Evolutionary conservation across 352 stramenopile genomes (phyloP), one percentile per base, ranked within the genome.

Genomic region (Globisporangium emineosum): DNA sequence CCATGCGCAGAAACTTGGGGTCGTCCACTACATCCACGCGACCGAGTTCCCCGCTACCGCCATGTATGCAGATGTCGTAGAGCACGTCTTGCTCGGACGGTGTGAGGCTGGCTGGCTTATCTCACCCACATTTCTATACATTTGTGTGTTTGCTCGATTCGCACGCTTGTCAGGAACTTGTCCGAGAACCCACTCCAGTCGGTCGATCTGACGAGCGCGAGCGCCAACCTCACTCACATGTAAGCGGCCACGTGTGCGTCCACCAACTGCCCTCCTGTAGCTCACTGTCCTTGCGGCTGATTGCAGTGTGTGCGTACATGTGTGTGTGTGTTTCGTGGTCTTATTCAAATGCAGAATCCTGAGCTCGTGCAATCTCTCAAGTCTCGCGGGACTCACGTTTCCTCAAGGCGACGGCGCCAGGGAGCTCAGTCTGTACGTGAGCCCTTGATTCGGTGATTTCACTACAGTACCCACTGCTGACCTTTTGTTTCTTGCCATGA

Each of bases 141-240:
- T 42, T 0, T 57, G 19, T 12, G 1, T 27, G 17, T 15, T 47
- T 47, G 15, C 15, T 47, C 21, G 40, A 47, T n/a, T n/a, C n/a
- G n/a, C n/a, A n/a, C n/a, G n/a, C n/a, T n/a, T n/a, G n/a, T n/a
- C n/a, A 69, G 64, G 21, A 66, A 69, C 21, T 19, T 66, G 40
- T 45, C 64, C 12, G 35, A 32, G 7, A 69, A 69, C 40, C 47
- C 49, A 4, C 50, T 69, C 23, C n/a, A 52, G 50, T 45, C 60
- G 10, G 50, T 50, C 13, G 35, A 57, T 29, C 50, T 65, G 19
- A 40, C 60, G 17, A 59, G 25, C 23, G 49, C 60, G 30, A 27
- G 19, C 49, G 9, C 49, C 2, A 50, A 6, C 19, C 49, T 59
- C 25, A 65, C 49, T 17, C 37, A 53, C 13, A 23, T 65, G 60